These are phyloP conservation scores for Mortierella sp. DNA, from an alignment of 371 early-diverging fungal species.

Conservation along the genomic window DNA sequence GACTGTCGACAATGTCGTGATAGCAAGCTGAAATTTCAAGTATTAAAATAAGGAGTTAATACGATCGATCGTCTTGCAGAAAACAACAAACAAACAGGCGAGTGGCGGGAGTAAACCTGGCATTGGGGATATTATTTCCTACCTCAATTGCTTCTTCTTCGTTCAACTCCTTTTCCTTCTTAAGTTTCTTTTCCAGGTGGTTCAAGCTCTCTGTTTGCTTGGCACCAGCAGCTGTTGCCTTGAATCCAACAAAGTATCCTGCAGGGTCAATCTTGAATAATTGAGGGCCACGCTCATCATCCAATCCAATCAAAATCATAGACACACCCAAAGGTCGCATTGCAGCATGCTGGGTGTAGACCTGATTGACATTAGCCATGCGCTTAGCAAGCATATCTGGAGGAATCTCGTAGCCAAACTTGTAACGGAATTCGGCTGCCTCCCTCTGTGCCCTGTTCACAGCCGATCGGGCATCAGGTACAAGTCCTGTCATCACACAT, in stretches of 20 bases:
- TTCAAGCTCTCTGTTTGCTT: slow-evolving; percentile 98
- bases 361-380: slow-evolving; percentile 98
- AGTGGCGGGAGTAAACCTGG: neutral
- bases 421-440: slow-evolving; percentile 98
- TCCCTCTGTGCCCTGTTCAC: slow-evolving; percentile 94
- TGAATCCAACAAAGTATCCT: slow-evolving; percentile 97
- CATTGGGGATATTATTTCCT: slow-evolving; percentile 10
- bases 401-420: slow-evolving; percentile 98
- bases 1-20: slow-evolving; percentile 93
- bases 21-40: slow-evolving; percentile 77
- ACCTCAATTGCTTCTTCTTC: slow-evolving; percentile 95
- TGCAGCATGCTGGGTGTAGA: slow-evolving; percentile 98
- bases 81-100: neutral
- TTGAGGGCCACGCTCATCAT: slow-evolving; percentile 96
- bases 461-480: slow-evolving; percentile 96
- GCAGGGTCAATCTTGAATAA: slow-evolving; percentile 98
- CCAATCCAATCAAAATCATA: slow-evolving; percentile 96
- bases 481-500: slow-evolving; percentile 97
- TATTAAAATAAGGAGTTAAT: neutral
- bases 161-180: slow-evolving; percentile 84
- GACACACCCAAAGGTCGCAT: slow-evolving; percentile 99
- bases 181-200: slow-evolving; percentile 97
- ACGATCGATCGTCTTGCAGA: neutral
- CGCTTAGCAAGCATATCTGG: slow-evolving; percentile 97
- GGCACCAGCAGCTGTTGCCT: slow-evolving; percentile 97